Evolutionary conservation across 1,284 basidiomycete species (phyloP).

Genomic region (Ustilago tritici): DNA sequence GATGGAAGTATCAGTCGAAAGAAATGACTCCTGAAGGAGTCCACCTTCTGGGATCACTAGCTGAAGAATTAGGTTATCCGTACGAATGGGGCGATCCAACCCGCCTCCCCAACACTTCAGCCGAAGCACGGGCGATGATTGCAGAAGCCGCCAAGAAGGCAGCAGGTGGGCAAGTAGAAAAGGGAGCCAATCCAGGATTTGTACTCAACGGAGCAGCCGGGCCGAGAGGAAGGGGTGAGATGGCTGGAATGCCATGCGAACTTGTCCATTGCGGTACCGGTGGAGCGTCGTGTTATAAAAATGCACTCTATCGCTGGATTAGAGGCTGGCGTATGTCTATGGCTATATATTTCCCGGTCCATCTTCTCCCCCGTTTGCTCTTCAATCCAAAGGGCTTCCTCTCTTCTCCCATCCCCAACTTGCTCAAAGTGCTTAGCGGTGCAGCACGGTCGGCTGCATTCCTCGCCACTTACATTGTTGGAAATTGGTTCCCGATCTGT

Average conservation of each 20-base stretch:
- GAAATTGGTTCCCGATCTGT: constrained; percentile 68
- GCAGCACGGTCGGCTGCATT: constrained; percentile 69
- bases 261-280: constrained; percentile 69
- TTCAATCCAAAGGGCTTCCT: constrained; percentile 62
- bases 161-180: constrained; percentile 1
- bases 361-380: constrained; percentile 69
- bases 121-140: constrained; percentile 34
- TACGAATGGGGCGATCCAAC: constrained; percentile 61
- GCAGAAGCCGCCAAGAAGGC: constrained; percentile 16
- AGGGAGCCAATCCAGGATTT: constrained; percentile 29
- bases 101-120: constrained; percentile 37
- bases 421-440: constrained; percentile 63
- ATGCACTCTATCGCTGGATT: constrained; percentile 67
- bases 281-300: constrained; percentile 65
- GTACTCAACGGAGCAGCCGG: constrained; percentile 56
- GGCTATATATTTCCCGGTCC: constrained; percentile 71
- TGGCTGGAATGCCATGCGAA: constrained; percentile 69
- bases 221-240: constrained; percentile 55
- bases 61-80: constrained; percentile 60
- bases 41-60: constrained; percentile 47
- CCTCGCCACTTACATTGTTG: constrained; percentile 70
- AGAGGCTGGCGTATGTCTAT: constrained; percentile 67
- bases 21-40: constrained; percentile 39
- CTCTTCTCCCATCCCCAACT: constrained; percentile 43
- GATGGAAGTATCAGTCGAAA: constrained; percentile 65